These are phyloP conservation scores for Emiliania huxleyi DNA, from an alignment of 78 protist genomes.

Conservation along the genomic window DNA sequence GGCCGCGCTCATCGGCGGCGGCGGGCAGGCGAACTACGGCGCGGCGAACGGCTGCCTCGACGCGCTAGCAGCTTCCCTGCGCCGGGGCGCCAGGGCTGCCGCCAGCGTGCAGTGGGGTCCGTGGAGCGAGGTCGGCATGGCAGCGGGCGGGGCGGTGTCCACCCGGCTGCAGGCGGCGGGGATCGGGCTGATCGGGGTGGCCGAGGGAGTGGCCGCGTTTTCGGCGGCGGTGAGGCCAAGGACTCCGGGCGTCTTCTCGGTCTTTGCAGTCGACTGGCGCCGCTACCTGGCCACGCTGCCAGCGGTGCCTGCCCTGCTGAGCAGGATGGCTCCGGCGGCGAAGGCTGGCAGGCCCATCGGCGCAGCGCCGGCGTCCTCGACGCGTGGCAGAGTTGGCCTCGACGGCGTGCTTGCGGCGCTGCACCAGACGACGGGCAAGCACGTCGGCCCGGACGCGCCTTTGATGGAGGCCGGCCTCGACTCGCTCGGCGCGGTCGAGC, in stretches of 20 bases:
- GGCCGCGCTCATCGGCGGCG: constrained; percentile 28
- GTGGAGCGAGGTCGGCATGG: constrained; percentile 44
- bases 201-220: not conserved
- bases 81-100: not conserved
- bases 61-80: not conserved
- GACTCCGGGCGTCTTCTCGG: not conserved
- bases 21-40: constrained; percentile 50
- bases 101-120: constrained; percentile 41
- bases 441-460: not conserved
- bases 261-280: not conserved
- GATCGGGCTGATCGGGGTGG: not conserved
- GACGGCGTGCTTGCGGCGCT: not conserved
- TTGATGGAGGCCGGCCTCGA: not conserved
- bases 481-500: constrained; percentile 9
- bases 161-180: not conserved
- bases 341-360: not conserved
- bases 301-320: not conserved
- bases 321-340: not conserved
- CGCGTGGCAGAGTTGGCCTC: not conserved
- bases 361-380: not conserved
- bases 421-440: not conserved
- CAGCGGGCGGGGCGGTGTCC: not conserved
- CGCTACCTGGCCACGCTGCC: not conserved
- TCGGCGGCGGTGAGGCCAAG: not conserved
- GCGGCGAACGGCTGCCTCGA: constrained; percentile 47